phyloP scores from a whole-genome alignment of 106 monocot species.

The Apostasia ramifera region DNA sequence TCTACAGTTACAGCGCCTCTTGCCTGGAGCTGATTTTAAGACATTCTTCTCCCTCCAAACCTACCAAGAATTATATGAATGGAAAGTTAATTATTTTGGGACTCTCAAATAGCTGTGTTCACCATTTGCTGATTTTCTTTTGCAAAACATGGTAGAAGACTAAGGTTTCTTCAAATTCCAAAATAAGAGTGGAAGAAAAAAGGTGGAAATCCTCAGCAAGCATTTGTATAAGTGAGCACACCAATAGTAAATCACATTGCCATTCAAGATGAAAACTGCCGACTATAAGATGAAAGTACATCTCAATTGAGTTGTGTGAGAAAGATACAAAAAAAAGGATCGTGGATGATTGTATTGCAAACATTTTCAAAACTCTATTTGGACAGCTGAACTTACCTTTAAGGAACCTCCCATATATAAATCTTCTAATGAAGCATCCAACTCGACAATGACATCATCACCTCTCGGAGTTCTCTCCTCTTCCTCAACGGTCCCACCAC shows the following conservation, averaged over 20 bases:
- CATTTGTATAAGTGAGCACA: no score
- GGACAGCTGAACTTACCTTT: constrained; percentile 40
- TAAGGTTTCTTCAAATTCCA: no score
- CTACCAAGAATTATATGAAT: constrained; percentile 21
- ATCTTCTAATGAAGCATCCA: constrained; percentile 92
- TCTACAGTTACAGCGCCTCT: constrained; percentile 94
- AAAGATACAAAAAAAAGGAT: no score
- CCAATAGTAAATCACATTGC: no score
- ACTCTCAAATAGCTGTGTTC: neutral
- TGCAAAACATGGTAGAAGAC: no score
- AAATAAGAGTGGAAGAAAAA: no score
- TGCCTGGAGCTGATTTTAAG: constrained; percentile 92
- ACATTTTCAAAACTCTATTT: no score
- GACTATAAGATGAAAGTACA: no score
- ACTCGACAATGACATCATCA: constrained; percentile 91
- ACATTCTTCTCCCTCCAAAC: constrained; percentile 99
- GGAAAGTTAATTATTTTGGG: constrained; percentile 3
- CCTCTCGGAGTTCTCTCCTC: constrained; percentile 87
- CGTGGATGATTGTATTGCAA: no score
- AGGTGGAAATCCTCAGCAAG: no score
- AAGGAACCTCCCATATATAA: constrained; percentile 95
- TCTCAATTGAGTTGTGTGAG: no score
- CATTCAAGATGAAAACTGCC: no score
- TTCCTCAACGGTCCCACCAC: constrained; percentile 61
- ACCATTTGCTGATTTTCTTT: neutral